Conservation (phyloP, 1,139 yeast species). For the Candida labiduridarum region DNA sequence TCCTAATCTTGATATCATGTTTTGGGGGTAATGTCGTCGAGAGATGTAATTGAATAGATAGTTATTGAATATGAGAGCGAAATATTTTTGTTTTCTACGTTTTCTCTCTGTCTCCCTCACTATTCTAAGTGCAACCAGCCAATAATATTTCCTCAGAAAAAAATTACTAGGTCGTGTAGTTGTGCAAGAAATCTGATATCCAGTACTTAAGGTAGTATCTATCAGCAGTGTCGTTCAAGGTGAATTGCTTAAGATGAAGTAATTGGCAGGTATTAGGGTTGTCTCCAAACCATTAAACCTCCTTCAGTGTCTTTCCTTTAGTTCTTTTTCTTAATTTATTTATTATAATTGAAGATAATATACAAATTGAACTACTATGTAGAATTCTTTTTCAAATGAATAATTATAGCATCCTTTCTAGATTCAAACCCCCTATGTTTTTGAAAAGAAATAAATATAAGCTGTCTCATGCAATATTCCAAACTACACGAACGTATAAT, state of each 20-base stretch:
- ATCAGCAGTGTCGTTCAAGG: not conserved
- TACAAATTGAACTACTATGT: conserved; percentile 3
- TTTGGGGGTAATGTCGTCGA: not conserved
- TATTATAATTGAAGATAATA: conserved; percentile 2
- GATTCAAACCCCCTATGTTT: not conserved
- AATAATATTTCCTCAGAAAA: conserved; percentile 24
- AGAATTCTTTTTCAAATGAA: not conserved
- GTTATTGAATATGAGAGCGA: not conserved
- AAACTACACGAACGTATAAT: not conserved
- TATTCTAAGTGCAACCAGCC: conserved; percentile 17
- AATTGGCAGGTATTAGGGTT: not conserved
- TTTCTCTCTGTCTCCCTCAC: conserved; percentile 2
- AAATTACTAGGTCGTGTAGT: conserved; percentile 9
- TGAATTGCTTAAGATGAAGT: not conserved
- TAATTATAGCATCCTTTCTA: not conserved
- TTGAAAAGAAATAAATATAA: not conserved
- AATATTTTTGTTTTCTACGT: not conserved
- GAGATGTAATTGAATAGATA: not conserved
- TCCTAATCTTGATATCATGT: conserved; percentile 34
- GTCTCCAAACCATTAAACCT: not conserved
- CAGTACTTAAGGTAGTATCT: no score
- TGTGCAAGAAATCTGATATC: not conserved
- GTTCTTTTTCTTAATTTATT: not conserved
- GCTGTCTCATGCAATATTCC: not conserved
- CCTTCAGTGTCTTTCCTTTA: not conserved